phyloP scores from a whole-genome alignment of 805 yeast species.

The Cyberlindnera xylosilytica region DNA sequence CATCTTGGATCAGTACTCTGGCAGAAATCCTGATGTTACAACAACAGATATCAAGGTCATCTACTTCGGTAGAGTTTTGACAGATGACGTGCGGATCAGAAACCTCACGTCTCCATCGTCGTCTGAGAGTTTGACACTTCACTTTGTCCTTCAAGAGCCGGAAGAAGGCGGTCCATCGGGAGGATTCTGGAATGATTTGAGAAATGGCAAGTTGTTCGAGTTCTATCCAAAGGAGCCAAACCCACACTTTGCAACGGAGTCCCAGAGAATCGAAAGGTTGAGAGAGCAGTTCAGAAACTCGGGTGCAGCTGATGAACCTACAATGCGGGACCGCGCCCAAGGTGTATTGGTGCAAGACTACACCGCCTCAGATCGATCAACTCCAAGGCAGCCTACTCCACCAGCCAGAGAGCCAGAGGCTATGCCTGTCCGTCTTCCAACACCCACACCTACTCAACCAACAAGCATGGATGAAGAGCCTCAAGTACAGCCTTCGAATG shows the following conservation, averaged over 20 bases:
- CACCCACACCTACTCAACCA: not conserved
- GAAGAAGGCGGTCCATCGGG: slow-evolving; percentile 7
- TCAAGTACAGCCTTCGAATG: too few relatives aligned
- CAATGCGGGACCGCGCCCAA: slow-evolving; percentile 6
- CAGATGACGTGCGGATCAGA: slow-evolving; percentile 18
- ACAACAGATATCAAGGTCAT: slow-evolving; percentile 26
- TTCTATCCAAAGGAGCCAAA: slow-evolving; percentile 31
- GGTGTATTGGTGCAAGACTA: slow-evolving; percentile 13
- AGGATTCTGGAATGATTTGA: slow-evolving; percentile 30
- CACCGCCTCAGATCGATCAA: not conserved
- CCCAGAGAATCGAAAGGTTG: slow-evolving; percentile 24
- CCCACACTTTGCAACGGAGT: slow-evolving; percentile 25
- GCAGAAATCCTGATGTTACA: slow-evolving; percentile 12
- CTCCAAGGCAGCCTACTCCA: not conserved
- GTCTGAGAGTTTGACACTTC: slow-evolving; percentile 13
- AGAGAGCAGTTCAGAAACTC: slow-evolving; percentile 20
- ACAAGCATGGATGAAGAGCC: too few relatives aligned
- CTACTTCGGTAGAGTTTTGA: slow-evolving; percentile 24
- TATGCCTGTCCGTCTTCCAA: too few relatives aligned
- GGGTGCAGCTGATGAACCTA: slow-evolving; percentile 9
- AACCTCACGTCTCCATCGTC: slow-evolving; percentile 15
- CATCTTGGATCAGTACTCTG: slow-evolving; percentile 25
- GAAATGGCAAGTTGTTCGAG: slow-evolving; percentile 27
- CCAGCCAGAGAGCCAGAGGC: not conserved
- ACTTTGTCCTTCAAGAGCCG: slow-evolving; percentile 23